Conservation (phyloP, 805 yeast genomes). For the Suhomyces kilbournensis region DNA sequence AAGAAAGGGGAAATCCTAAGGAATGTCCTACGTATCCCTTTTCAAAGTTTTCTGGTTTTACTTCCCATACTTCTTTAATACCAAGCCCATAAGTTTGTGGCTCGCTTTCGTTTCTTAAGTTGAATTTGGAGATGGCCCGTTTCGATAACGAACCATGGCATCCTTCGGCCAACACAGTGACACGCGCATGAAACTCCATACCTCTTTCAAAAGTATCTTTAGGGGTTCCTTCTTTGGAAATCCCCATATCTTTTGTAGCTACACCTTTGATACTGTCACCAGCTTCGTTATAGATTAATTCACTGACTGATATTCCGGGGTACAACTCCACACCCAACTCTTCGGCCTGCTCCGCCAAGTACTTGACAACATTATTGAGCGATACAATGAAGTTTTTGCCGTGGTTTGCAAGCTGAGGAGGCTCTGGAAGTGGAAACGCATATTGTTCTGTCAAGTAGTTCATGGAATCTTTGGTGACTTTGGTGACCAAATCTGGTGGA, state of each 20-base stretch:
- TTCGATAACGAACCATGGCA: slow-evolving; percentile 94
- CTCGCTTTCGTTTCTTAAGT: slow-evolving; percentile 59
- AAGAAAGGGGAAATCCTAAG: slow-evolving; percentile 80
- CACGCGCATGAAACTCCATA: slow-evolving; percentile 91
- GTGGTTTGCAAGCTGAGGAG: slow-evolving; percentile 82
- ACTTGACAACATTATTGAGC: slow-evolving; percentile 73
- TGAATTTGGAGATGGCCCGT: slow-evolving; percentile 64
- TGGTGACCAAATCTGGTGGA: slow-evolving; percentile 73
- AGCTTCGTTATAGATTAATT: slow-evolving; percentile 57
- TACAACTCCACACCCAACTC: slow-evolving; percentile 91
- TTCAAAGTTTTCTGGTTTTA: slow-evolving; percentile 73
- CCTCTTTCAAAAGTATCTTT: slow-evolving; percentile 89
- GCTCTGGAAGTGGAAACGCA: slow-evolving; percentile 81
- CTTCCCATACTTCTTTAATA: slow-evolving; percentile 96
- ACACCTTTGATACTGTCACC: slow-evolving; percentile 76
- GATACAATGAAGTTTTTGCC: slow-evolving; percentile 85
- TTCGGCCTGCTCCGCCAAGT: slow-evolving; percentile 85
- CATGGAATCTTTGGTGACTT: slow-evolving; percentile 74
- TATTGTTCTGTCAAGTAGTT: slow-evolving; percentile 59
- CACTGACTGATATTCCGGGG: slow-evolving; percentile 85
- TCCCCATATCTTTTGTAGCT: slow-evolving; percentile 92
- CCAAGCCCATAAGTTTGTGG: slow-evolving; percentile 96
- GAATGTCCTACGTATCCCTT: slow-evolving; percentile 83
- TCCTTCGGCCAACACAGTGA: slow-evolving; percentile 94
- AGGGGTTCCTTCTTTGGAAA: slow-evolving; percentile 71